A percentile compares a stretch with the other conserved stretches of the same genome.
Evolutionary conservation across 164 flowering plant genomes (phyloP).

Genomic region (Litsea cubeba): DNA sequence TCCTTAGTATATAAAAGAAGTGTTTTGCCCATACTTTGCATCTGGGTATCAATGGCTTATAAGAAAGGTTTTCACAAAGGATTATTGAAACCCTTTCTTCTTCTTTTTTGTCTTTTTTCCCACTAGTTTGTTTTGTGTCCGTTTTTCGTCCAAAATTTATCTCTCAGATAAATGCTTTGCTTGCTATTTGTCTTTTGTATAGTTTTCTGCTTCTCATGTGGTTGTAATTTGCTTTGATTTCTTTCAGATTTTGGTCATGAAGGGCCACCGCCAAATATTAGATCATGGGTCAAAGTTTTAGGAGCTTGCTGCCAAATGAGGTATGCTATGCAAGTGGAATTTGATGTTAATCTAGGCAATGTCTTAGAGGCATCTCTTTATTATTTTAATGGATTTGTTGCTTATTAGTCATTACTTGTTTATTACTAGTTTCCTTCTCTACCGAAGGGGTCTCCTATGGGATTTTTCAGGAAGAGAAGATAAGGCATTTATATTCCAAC

Average conservation of each 20-base stretch:
- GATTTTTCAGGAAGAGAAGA: too few relatives aligned
- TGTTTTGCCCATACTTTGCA: too few relatives aligned
- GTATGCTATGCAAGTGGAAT: conserved; percentile 29
- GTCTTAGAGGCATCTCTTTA: background rate
- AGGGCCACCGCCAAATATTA: conserved; percentile 74
- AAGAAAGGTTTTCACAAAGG: too few relatives aligned
- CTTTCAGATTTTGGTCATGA: conserved; percentile 37
- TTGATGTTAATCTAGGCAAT: background rate
- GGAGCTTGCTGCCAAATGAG: conserved; percentile 51
- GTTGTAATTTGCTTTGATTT: background rate
- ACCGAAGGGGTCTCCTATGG: too few relatives aligned
- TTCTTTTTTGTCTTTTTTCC: too few relatives aligned
- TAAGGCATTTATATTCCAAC: too few relatives aligned
- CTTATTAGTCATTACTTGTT: background rate
- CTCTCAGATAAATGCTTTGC: background rate
- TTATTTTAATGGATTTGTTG: background rate
- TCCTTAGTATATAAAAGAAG: too few relatives aligned
- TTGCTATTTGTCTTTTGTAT: background rate
- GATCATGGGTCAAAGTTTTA: conserved; percentile 59
- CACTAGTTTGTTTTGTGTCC: too few relatives aligned
- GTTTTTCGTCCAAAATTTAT: too few relatives aligned
- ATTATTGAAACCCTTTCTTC: too few relatives aligned
- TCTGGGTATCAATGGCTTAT: too few relatives aligned
- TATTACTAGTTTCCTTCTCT: background rate
- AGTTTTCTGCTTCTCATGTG: background rate